Percentiles rank a stretch among this genome's conserved stretches.
Conservation (phyloP, 2,329 filamentous ascomycete genomes). For the Cercospora sesami region DNA sequence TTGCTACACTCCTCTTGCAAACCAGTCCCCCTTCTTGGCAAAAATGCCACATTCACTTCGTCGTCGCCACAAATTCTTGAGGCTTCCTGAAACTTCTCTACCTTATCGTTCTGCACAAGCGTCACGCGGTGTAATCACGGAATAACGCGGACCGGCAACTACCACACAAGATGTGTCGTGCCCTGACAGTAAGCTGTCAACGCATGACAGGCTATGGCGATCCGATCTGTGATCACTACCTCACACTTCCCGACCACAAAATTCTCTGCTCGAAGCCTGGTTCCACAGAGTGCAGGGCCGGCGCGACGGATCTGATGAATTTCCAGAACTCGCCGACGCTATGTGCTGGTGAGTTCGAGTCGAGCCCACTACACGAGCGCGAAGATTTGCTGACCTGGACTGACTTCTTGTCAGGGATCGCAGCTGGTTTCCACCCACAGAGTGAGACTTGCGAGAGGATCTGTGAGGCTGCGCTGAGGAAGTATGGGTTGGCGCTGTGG, state of each 20-base stretch:
- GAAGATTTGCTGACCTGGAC: no score
- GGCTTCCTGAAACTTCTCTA: background rate
- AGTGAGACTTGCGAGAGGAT: background rate
- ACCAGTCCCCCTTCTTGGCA: background rate
- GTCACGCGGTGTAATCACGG: background rate
- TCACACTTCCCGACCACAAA: conserved; percentile 14
- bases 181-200: conserved; percentile 19
- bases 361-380: background rate
- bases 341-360: conserved; percentile 19
- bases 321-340: conserved; percentile 23
- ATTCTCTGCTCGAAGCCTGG: conserved; percentile 21
- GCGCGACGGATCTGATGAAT: conserved; percentile 3
- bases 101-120: background rate
- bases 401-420: no score
- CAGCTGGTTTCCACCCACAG: conserved; percentile 8
- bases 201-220: conserved; percentile 1
- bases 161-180: conserved; percentile 16
- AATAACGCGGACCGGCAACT: background rate
- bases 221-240: conserved; percentile 13
- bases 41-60: background rate
- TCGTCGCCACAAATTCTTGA: background rate
- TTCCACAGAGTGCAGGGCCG: conserved; percentile 12
- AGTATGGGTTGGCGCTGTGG: conserved; percentile 11
- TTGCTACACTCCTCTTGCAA: background rate
- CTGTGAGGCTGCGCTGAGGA: conserved; percentile 10